Conservation (phyloP, 176 grass and related monocot species). For the Leersia perrieri region DNA sequence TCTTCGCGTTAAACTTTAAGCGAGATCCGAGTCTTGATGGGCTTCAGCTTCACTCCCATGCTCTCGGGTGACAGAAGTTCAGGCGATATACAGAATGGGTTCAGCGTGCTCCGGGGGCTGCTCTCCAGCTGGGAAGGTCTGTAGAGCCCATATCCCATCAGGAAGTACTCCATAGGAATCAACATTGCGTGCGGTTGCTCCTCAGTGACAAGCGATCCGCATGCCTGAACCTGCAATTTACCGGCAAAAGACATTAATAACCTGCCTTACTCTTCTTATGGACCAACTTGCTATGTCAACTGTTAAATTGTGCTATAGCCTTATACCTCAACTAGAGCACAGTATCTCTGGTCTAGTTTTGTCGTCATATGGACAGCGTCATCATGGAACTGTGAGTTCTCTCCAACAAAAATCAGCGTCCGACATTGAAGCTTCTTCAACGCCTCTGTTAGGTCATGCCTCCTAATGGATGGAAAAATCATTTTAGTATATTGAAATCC, state of each 20-base stretch:
- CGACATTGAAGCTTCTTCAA: slow-evolving; percentile 80
- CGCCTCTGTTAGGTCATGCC: slow-evolving; percentile 71
- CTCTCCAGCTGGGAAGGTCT: slow-evolving; percentile 58
- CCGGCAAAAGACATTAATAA: slow-evolving; percentile 24
- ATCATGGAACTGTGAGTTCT: slow-evolving; percentile 71
- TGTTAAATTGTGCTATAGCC: not conserved
- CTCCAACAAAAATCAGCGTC: slow-evolving; percentile 92
- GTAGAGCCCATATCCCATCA: slow-evolving; percentile 83
- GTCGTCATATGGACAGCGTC: slow-evolving; percentile 83
- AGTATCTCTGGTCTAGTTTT: slow-evolving; percentile 69
- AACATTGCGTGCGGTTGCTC: slow-evolving; percentile 95
- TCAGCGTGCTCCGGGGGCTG: slow-evolving; percentile 74
- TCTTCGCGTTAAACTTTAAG: slow-evolving; percentile 39
- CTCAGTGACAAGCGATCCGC: slow-evolving; percentile 83
- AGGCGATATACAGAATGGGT: slow-evolving; percentile 68
- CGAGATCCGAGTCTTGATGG: slow-evolving; percentile 81
- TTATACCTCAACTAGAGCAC: slow-evolving; percentile 84
- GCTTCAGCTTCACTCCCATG: slow-evolving; percentile 98
- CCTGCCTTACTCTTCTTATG: not conserved
- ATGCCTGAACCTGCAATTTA: slow-evolving; percentile 76
- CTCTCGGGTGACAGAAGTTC: slow-evolving; percentile 96
- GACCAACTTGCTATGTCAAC: not conserved
- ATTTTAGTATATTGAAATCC: not conserved
- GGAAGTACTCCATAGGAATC: slow-evolving; percentile 90
- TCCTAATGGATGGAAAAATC: slow-evolving; percentile 40